A percentile compares a stretch with the other conserved stretches of the same genome.
phyloP scores from a whole-genome alignment of 768 basidiomycete species.

The Termitomyces sp. region DNA sequence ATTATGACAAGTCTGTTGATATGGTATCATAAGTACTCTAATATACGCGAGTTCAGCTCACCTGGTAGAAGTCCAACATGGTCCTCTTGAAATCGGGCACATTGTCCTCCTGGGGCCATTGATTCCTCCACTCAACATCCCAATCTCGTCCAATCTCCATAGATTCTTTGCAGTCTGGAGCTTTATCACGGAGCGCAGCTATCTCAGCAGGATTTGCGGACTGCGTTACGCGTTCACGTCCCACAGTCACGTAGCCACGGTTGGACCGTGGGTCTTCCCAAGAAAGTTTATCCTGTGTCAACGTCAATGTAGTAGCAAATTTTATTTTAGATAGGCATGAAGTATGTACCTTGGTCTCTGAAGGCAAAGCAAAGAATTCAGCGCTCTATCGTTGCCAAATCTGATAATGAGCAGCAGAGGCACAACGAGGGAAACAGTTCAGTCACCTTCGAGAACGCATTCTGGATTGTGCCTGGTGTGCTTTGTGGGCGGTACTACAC shows the following conservation, averaged over 20 bases:
- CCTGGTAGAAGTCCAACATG: slow-evolving; percentile 76
- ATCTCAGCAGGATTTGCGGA: slow-evolving; percentile 71
- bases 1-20: slow-evolving; percentile 61
- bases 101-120: slow-evolving; percentile 67
- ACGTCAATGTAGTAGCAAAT: neutral
- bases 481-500: neutral
- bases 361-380: slow-evolving; percentile 68
- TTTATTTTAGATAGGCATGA: neutral
- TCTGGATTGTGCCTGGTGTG: slow-evolving; percentile 43
- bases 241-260: slow-evolving; percentile 77
- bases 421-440: neutral
- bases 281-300: slow-evolving; percentile 54
- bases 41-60: slow-evolving; percentile 20
- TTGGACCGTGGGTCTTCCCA: slow-evolving; percentile 88
- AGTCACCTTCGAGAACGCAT: slow-evolving; percentile 62
- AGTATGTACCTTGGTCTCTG: slow-evolving; percentile 50
- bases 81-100: slow-evolving; percentile 66
- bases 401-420: neutral
- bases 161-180: slow-evolving; percentile 80
- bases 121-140: slow-evolving; percentile 74
- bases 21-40: neutral
- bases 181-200: slow-evolving; percentile 62
- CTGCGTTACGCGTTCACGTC: slow-evolving; percentile 80
- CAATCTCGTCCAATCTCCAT: slow-evolving; percentile 91
- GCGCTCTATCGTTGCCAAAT: slow-evolving; percentile 49